Conservation (phyloP, 2,329 filamentous ascomycete genomes). For the Xylaria sp. region DNA sequence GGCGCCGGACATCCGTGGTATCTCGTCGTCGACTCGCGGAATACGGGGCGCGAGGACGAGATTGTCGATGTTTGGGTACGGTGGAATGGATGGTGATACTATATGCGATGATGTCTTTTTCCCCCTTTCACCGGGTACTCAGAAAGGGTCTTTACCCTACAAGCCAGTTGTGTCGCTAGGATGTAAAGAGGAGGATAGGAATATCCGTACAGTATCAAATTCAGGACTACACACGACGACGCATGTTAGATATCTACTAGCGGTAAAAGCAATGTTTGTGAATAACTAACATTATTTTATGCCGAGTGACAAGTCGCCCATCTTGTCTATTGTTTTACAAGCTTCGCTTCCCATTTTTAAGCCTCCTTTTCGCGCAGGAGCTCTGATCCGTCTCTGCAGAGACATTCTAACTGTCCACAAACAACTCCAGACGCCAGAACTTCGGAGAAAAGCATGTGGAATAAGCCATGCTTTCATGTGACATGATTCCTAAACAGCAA, state of each 20-base stretch:
- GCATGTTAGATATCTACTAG: not conserved
- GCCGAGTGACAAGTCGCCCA: conserved; percentile 3
- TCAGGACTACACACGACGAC: not conserved
- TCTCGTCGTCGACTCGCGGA: conserved; percentile 74
- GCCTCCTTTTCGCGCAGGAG: conserved; percentile 5
- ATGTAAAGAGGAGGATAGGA: not conserved
- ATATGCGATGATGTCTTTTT: not conserved
- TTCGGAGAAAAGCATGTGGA: conserved; percentile 3
- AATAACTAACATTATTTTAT: conserved; percentile 5
- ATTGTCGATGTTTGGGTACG: conserved; percentile 81
- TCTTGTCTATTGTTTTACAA: conserved; percentile 14
- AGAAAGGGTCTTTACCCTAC: not conserved
- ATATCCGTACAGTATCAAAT: not conserved
- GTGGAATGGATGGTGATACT: conserved; percentile 73
- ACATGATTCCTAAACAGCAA: conserved; percentile 23
- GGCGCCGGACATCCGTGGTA: conserved; percentile 79
- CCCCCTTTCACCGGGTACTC: not conserved
- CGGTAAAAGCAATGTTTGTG: not conserved
- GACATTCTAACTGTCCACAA: conserved; percentile 32
- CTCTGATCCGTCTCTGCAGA: conserved; percentile 11
- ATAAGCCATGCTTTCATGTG: conserved; percentile 28
- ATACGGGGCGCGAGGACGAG: conserved; percentile 63
- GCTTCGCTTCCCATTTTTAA: not conserved
- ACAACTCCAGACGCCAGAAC: conserved; percentile 44
- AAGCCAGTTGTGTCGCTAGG: not conserved